Base-by-base conservation (phyloP, 495 filamentous ascomycete genomes). In the Annulohypoxylon maeteangense region DNA sequence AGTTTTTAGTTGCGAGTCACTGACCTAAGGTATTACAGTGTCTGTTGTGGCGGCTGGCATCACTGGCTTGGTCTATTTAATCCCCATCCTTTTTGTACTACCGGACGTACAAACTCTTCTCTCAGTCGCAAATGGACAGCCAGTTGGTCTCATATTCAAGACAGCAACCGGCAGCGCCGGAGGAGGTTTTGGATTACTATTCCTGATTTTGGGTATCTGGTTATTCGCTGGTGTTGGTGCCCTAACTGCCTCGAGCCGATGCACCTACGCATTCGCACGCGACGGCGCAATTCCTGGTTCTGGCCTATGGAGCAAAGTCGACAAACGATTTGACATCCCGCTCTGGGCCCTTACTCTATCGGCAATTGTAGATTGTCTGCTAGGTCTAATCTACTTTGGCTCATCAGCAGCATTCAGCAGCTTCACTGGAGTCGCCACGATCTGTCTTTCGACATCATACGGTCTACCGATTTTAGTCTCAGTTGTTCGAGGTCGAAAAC, bases 111-210 rank as follows among this genome's bases (percentile, higher is more conserved):
- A 74, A 20, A 69, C 78, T 7, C 82, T 90, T 48, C 78, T 88
- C 12, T 68, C 68, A 4, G 86, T 87, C n/a, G 76, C 82, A 4
- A 86, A 86, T 61, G 86, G 84, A 16, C 88, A 90, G 67, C 87
- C 88, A 2, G 83, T 90, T 45, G 85, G 83, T 6, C 79, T 85
- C 45, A 77, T 90, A 65, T 88, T 87, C 76, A 86, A 85, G 57
- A 83, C 75, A 0, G 87, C 86, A 22, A 89, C 87, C n/a, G 87
- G 87, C 8, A 85, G 83, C 27, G 79, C 85, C 16, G 83, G 75
- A 14, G 91, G 92, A 20, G 91, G 90, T 1, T 90, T 95, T 45
- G 92, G 86, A 3, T 82, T 95, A 1, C 84, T 92, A 8, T 90
- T 92, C 75, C 81, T 94, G 4, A 87, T 93, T 63, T 84, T 94